Evolutionary conservation across 768 basidiomycete genomes (phyloP).

Genomic region (Tephrocybe sp.): DNA sequence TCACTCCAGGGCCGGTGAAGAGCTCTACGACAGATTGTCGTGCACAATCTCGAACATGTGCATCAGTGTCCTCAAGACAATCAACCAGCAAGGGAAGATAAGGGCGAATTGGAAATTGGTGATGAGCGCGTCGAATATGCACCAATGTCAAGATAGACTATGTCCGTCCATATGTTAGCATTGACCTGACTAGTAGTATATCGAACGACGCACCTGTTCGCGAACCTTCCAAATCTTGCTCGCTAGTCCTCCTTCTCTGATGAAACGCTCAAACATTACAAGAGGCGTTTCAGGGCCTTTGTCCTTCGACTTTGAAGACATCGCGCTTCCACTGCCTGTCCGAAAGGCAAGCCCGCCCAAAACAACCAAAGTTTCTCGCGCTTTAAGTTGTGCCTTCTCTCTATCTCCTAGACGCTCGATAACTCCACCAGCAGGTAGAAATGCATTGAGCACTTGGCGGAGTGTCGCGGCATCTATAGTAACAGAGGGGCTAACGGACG

Average conservation of each 20-base stretch:
- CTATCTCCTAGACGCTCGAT: slow-evolving; percentile 85
- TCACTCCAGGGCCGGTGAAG: slow-evolving; percentile 80
- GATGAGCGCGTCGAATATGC: slow-evolving; percentile 67
- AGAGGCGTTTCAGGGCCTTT: slow-evolving; percentile 72
- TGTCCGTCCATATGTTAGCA: background rate
- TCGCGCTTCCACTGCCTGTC: slow-evolving; percentile 40
- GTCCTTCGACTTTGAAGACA: slow-evolving; percentile 45
- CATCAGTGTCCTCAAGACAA: slow-evolving; percentile 86
- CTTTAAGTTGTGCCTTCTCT: slow-evolving; percentile 68
- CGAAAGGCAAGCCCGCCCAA: slow-evolving; percentile 74
- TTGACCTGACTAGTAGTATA: background rate
- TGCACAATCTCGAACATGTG: slow-evolving; percentile 84
- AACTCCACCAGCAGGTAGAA: slow-evolving; percentile 73
- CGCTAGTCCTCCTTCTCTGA: slow-evolving; percentile 68
- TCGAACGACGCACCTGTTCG: slow-evolving; percentile 66
- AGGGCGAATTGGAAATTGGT: slow-evolving; percentile 75
- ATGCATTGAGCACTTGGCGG: slow-evolving; percentile 63
- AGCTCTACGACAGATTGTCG: slow-evolving; percentile 78
- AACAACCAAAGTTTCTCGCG: slow-evolving; percentile 71
- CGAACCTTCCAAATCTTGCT: slow-evolving; percentile 86
- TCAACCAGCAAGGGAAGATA: slow-evolving; percentile 81
- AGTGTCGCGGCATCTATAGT: slow-evolving; percentile 55
- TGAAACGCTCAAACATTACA: slow-evolving; percentile 63
- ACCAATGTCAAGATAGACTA: slow-evolving; percentile 68
- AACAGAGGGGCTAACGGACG: slow-evolving; percentile 39